Base-by-base conservation (phyloP, 2,329 filamentous ascomycete species). In the Thermomyces lanuginosus region DNA sequence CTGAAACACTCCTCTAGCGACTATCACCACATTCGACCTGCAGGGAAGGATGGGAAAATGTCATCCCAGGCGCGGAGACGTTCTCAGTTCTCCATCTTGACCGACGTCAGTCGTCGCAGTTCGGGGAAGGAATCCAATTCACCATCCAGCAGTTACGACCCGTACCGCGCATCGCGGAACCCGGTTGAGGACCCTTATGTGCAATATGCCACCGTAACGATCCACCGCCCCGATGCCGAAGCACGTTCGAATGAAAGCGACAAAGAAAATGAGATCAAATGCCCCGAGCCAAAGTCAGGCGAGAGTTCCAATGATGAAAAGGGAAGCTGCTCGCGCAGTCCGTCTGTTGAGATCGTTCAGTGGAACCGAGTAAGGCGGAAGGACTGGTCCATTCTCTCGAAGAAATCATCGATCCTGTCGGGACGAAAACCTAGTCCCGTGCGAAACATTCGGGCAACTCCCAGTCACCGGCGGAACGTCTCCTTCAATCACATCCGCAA, bases 1-100 rank as follows among this genome's bases (percentile, higher is more conserved):
- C 59, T 93, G 29, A 70, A 70, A n/a, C 78, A 89, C 45, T 92
- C 86, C 1, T 68, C 76, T 30, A 92, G 83, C 51, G 86, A 95
- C 44, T 89, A 91, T 41, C 86, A 93, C 43, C 82, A 91, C 43
- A 66, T 79, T 14, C 45, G 45, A 13, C 43, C 44, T 6, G 26
- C 44, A 10, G 40, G 28, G 10, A 46, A 36, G 33, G 59, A 39
- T 16, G 40, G 34, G 11, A 38, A 38, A 7, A 27, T 37, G 1
- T 39, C 43, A 21, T 33, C 30, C 8, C 39, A 33, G 17, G 33
- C 38, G 3, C 60, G 61, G 23, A 58, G 61, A 5, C 56, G 63
- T 24, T 70, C 67, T 4, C 60, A 64, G 22, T 68, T 63, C 37
- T 69, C 67, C 1, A 64, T 69, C 28, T 50, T 67, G 29, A 66